Base-by-base conservation (phyloP, 2,329 filamentous ascomycete genomes). In the Colletotrichum eremochloae region DNA sequence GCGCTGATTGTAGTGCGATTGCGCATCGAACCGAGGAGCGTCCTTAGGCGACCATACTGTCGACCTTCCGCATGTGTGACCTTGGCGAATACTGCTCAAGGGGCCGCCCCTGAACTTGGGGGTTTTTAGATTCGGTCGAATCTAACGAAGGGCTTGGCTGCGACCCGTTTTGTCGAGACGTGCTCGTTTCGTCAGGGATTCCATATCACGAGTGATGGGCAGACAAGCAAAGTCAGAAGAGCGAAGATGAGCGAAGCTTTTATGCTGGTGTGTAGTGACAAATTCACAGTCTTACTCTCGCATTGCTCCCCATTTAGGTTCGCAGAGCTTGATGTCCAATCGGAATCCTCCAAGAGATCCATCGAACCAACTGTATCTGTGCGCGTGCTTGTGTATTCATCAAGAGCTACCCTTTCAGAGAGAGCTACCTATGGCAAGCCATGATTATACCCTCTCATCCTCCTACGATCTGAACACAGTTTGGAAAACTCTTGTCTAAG, bases 21-120 rank as follows among this genome's bases (percentile, higher is more conserved):
- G 46, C n/a, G 61, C 46, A 40, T 63, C 33, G 33, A 40, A 53
- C 33, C 61, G 36, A 63, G 46, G n/a, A 29, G 33, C 29, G 48
- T 8, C n/a, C 29, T 40, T 40, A n/a, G 11, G 33, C 44, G n/a
- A 18, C 33, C 33, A 5, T 14, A n/a, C 60, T 14, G 33, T 52
- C 50, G 60, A 63, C 60, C 60, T 52, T 63, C 60, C 60, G n/a
- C 33, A 52, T 63, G 20, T 38, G 46, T 63, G 33, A 24, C 31
- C 60, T 52, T 40, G 33, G 33, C 46, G 14, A 40, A n/a, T 8
- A 63, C 20, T 38, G 24, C 12, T 38, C 36, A 3, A 7, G 20
- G 29, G 33, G 33, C 8, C 9, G 14, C 33, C 60, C 60, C 46
- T 52, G 33, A 40, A 24, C n/a, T 52, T 5, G 20, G 33, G n/a